phyloP scores from a whole-genome alignment of 257 asterid species.

The Henckelia pumila region DNA sequence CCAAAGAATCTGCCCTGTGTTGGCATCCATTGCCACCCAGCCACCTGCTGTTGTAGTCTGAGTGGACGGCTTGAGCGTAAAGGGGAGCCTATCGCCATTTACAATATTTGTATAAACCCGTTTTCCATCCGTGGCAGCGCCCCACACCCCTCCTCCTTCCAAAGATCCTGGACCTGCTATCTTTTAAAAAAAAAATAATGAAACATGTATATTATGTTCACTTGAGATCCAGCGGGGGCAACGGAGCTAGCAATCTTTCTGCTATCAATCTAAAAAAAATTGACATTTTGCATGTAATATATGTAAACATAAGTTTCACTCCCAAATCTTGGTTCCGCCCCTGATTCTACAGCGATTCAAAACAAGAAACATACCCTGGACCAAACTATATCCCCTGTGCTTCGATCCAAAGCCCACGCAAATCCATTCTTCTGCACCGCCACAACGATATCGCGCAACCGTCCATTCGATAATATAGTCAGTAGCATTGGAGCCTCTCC shows the following conservation, averaged over 20 bases:
- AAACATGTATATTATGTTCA: no score
- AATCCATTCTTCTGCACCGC: conserved; percentile 76
- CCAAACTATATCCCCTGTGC: conserved; percentile 49
- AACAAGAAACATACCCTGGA: conserved; percentile 27
- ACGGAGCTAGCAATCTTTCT: no score
- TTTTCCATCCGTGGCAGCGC: conserved; percentile 65
- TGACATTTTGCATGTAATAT: background rate
- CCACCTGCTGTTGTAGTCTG: conserved; percentile 60
- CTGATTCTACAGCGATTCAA: no score
- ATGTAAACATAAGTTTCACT: background rate
- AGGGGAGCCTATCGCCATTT: conserved; percentile 39
- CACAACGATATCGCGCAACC: conserved; percentile 53
- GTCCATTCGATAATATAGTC: conserved; percentile 30
- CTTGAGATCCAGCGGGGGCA: no score
- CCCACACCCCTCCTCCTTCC: conserved; percentile 83
- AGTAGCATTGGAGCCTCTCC: conserved; percentile 86
- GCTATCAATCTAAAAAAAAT: background rate
- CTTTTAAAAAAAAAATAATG: no score
- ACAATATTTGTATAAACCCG: conserved; percentile 66
- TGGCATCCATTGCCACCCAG: conserved; percentile 82
- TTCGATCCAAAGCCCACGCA: conserved; percentile 72
- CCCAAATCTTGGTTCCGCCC: no score
- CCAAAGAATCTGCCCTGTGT: conserved; percentile 64
- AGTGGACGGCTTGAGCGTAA: conserved; percentile 50
- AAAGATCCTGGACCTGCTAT: conserved; percentile 66